phyloP scores from a whole-genome alignment of 2,329 filamentous ascomycete species.

The Stagonosporopsis chrysanthemi region DNA sequence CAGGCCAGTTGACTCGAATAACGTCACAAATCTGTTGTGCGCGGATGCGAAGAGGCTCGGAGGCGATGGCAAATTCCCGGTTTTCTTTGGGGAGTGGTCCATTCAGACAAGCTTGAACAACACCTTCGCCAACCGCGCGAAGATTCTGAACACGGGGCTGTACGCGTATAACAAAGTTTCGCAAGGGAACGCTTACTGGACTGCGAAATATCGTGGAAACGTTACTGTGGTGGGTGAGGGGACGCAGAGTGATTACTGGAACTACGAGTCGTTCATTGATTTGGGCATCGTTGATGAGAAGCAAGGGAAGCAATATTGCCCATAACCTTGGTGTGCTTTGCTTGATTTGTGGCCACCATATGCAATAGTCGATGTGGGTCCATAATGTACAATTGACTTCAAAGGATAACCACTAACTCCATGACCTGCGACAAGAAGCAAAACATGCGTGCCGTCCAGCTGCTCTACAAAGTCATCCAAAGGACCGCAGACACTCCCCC shows the following conservation, averaged over 20 bases:
- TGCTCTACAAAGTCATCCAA: background rate
- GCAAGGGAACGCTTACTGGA: constrained; percentile 44
- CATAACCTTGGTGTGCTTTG: background rate
- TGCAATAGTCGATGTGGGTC: too few species aligned
- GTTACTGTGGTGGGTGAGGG: constrained; percentile 22
- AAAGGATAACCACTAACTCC: too few species aligned
- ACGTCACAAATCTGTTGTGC: constrained; percentile 22
- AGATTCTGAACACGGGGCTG: constrained; percentile 41
- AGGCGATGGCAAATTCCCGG: constrained; percentile 26
- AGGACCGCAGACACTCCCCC: background rate
- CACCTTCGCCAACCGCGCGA: constrained; percentile 36
- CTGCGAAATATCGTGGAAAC: constrained; percentile 28
- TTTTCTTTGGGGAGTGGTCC: constrained; percentile 49
- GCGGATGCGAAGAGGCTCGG: constrained; percentile 24
- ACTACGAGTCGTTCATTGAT: constrained; percentile 20
- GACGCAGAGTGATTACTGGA: constrained; percentile 27
- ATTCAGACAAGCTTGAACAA: constrained; percentile 47
- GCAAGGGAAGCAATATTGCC: constrained; percentile 12
- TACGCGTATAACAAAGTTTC: constrained; percentile 47
- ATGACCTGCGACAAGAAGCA: background rate
- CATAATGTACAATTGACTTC: too few species aligned
- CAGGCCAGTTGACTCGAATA: constrained; percentile 20
- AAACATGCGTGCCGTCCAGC: background rate
- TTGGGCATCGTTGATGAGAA: constrained; percentile 14
- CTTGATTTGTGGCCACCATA: too few species aligned